Conservation (phyloP, 208 protist species). For the Trypanosoma cruzi region DNA sequence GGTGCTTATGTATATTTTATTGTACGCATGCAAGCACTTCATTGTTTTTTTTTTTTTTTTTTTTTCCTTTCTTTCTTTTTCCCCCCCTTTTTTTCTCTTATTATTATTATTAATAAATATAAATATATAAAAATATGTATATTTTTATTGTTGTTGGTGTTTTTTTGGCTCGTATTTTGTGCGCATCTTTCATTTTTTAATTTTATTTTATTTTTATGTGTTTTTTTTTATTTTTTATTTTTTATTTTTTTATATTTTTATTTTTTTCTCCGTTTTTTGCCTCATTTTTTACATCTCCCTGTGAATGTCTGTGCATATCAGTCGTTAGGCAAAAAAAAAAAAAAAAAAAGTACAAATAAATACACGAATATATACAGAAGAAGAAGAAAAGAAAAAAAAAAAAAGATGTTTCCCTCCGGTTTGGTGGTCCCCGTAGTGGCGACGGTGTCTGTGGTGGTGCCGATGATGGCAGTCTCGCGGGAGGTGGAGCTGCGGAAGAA, state of each 20-base stretch:
- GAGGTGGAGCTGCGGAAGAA: not conserved
- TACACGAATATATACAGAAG: too few relatives aligned
- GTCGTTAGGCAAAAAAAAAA: too few relatives aligned
- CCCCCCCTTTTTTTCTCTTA: too few relatives aligned
- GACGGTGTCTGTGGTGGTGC: not conserved
- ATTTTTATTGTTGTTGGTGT: not conserved
- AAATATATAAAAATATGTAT: constrained; percentile 4
- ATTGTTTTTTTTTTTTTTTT: too few relatives aligned
- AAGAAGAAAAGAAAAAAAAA: too few relatives aligned
- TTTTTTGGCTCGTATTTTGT: not conserved
- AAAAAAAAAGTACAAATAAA: too few relatives aligned
- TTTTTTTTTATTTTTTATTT: too few relatives aligned
- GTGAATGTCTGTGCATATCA: too few relatives aligned
- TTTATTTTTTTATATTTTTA: not conserved
- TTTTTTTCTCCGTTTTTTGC: not conserved
- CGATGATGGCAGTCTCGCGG: not conserved
- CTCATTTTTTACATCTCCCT: not conserved
- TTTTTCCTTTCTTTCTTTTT: too few relatives aligned
- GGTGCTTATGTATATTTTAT: too few relatives aligned
- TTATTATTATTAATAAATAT: constrained; percentile 3
- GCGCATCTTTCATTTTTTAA: not conserved
- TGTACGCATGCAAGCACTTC: too few relatives aligned
- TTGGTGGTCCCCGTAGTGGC: not conserved
- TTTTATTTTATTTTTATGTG: not conserved
- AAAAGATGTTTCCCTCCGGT: not conserved